Conservation (phyloP, 441 rosid species). For the Arabidopsis hybrid region DNA sequence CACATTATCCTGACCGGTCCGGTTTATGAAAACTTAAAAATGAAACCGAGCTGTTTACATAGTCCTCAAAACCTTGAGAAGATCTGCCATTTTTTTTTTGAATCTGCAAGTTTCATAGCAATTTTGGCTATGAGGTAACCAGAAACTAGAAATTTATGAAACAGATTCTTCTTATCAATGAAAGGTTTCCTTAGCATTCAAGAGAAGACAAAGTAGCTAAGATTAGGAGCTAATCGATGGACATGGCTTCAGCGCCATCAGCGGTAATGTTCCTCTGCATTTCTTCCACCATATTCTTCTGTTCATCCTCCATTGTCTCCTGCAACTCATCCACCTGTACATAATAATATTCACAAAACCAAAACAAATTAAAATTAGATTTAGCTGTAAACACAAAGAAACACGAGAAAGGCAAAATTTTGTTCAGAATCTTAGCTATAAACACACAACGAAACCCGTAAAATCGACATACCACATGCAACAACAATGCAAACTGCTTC, state of each 20-base stretch:
- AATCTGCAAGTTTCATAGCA: conserved; percentile 7
- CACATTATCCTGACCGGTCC: neutral
- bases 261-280: conserved; percentile 53
- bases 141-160: conserved; percentile 2
- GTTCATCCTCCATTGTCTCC: conserved; percentile 70
- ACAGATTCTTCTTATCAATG: neutral
- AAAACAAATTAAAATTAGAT: neutral
- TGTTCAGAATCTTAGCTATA: neutral
- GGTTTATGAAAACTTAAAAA: conserved; percentile 5
- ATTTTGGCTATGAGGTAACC: neutral
- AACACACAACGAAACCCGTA: neutral
- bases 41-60: neutral
- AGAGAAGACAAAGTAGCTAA: conserved; percentile 4
- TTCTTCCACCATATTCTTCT: conserved; percentile 51
- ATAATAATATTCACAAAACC: conserved; percentile 12
- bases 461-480: conserved; percentile 78
- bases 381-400: neutral
- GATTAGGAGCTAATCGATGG: conserved; percentile 56
- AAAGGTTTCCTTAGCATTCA: conserved; percentile 4
- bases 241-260: conserved; percentile 51
- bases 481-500: conserved; percentile 78
- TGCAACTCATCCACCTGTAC: conserved; percentile 90
- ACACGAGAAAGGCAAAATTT: neutral
- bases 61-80: neutral
- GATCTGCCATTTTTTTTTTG: neutral